phyloP scores from a whole-genome alignment of 2,329 filamentous ascomycete species.

The Xylaria sp. region DNA sequence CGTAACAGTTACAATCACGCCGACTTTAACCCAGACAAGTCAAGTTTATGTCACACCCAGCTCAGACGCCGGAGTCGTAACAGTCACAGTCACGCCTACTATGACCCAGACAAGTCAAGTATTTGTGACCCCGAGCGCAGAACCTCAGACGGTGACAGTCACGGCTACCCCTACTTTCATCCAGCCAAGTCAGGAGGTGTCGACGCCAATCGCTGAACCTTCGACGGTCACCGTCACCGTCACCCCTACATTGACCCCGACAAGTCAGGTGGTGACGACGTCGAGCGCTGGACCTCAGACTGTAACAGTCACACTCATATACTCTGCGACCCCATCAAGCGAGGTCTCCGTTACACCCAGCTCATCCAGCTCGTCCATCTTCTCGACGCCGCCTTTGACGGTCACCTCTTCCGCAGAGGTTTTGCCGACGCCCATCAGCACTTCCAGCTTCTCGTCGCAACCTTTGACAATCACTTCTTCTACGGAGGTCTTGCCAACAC shows the following conservation, averaged over 20 bases:
- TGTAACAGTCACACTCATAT: slow-evolving; percentile 24
- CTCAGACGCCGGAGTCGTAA: slow-evolving; percentile 14
- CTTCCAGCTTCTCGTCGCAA: no score
- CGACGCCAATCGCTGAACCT: no score
- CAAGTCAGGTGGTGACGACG: neutral
- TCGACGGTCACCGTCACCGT: slow-evolving; percentile 10
- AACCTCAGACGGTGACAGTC: slow-evolving; percentile 10
- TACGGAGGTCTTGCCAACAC: neutral
- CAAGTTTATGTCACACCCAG: slow-evolving; percentile 7
- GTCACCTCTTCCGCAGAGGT: slow-evolving; percentile 3
- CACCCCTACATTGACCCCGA: neutral
- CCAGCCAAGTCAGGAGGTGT: slow-evolving; percentile 2
- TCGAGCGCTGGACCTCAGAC: slow-evolving; percentile 5
- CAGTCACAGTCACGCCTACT: slow-evolving; percentile 24
- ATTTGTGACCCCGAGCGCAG: neutral
- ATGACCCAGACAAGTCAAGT: slow-evolving; percentile 23
- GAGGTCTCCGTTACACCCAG: slow-evolving; percentile 7
- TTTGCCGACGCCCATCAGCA: neutral
- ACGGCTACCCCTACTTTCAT: slow-evolving; percentile 7
- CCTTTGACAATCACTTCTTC: neutral
- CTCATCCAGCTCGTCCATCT: slow-evolving; percentile 5
- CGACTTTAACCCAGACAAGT: slow-evolving; percentile 17
- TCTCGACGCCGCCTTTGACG: neutral
- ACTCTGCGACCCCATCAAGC: slow-evolving; percentile 24
- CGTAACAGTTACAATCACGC: slow-evolving; percentile 21